Evolutionary conservation across 352 stramenopile genomes (phyloP), one percentile per base, ranked within the genome.

Genomic region (Phytophthora agathidicida): DNA sequence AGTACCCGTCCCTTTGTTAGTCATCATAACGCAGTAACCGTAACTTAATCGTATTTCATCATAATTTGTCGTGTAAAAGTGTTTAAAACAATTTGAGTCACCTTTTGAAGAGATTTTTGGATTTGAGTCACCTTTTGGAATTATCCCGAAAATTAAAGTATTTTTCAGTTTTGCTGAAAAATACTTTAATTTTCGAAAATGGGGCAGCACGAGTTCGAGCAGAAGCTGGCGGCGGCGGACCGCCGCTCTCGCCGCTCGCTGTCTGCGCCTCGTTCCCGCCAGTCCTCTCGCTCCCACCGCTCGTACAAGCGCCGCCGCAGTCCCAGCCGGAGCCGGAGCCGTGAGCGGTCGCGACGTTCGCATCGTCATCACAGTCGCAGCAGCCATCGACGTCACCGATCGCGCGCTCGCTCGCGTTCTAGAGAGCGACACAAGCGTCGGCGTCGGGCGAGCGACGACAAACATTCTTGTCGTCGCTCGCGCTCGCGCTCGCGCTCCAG

Each of bases 341-440:
- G 67, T 22, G 67, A 72, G 13, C 65, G 74, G 9, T 79, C 68
- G 22, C 41, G 51, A n/a, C 73, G 61, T 5, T 39, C 60, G 17
- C 39, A 57, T 32, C 55, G 49, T 28, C 52, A 45, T 41, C 57
- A 52, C 22, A 65, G 55, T 41, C 57, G 56, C 22, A 65, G 55
- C 38, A 51, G 55, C 16, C 57, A 46, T 35, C 67, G 65, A 28
- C 64, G 30, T 17, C 50, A 48, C 22, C 58, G 50, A 10, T 67
- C 58, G 20, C 56, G 66, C 16, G 69, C 58, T 28, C 42, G 48
- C 24, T 75, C 72, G 20, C 67, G 52, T 26, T 55, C 58, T 22
- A 58, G 38, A n/a, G 46, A 77, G n/a, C 55, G 47, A 14, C 62
- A 64, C 33, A 75, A 68, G 30, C 68, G 60, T 3, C 48, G 50